phyloP scores from a whole-genome alignment of 176 grass and related monocot species.

The Lolium perenne region DNA sequence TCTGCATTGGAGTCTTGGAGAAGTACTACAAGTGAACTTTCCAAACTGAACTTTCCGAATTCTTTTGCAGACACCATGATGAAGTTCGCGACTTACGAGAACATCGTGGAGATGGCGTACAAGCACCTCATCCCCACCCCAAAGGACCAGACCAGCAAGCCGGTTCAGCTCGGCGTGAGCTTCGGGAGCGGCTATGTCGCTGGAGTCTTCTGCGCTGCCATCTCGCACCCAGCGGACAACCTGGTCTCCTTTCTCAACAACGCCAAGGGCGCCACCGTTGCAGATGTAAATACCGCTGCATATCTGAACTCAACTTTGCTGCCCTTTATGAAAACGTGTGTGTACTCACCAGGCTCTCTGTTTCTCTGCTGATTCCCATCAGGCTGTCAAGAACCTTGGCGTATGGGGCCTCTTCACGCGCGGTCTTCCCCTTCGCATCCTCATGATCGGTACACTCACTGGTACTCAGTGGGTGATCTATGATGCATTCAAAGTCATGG shows the following conservation, averaged over 20 bases:
- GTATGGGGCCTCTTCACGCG: conserved; percentile 77
- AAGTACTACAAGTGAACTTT: not conserved
- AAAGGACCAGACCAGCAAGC: conserved; percentile 72
- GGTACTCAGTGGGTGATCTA: conserved; percentile 88
- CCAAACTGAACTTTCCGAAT: not conserved
- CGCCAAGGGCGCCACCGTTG: conserved; percentile 81
- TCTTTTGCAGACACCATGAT: conserved; percentile 76
- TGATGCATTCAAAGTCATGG: conserved; percentile 90
- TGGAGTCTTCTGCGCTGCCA: conserved; percentile 74
- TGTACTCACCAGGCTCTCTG: not conserved
- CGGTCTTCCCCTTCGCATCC: conserved; percentile 85
- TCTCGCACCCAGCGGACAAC: conserved; percentile 92
- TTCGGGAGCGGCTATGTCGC: conserved; percentile 85
- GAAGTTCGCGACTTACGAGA: conserved; percentile 89
- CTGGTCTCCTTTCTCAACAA: conserved; percentile 89
- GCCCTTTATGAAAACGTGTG: not conserved
- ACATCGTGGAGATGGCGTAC: conserved; percentile 79
- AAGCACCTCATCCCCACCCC: conserved; percentile 77
- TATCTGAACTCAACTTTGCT: not conserved
- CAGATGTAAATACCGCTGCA: conserved; percentile 52
- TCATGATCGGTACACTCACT: conserved; percentile 90
- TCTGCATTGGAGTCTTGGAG: not conserved
- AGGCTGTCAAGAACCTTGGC: conserved; percentile 87
- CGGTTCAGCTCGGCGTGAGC: conserved; percentile 80
- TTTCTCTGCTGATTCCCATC: conserved; percentile 9